phyloP scores from a whole-genome alignment of 1,139 yeast genomes.

The Arxiozyma bovina region DNA sequence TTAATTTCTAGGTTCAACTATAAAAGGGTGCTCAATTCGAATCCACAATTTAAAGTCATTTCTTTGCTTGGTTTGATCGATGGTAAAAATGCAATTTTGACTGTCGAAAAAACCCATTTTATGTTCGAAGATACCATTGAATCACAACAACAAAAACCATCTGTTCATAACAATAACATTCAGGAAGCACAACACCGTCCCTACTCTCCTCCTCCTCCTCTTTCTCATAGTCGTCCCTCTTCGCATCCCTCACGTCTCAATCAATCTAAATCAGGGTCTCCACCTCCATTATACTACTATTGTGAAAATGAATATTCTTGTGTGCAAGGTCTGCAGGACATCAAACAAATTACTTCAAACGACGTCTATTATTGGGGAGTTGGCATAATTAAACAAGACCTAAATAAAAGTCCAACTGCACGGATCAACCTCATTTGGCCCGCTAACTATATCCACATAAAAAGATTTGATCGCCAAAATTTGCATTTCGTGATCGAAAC shows the following conservation, averaged over 20 bases:
- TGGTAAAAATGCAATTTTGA: constrained; percentile 54
- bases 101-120: constrained; percentile 67
- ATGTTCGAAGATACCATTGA: constrained; percentile 20
- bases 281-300: constrained; percentile 22
- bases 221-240: background rate
- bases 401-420: constrained; percentile 47
- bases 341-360: constrained; percentile 50
- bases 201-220: background rate
- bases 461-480: constrained; percentile 55
- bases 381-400: constrained; percentile 41
- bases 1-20: constrained; percentile 34
- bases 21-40: constrained; percentile 39
- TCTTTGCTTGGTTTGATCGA: constrained; percentile 60
- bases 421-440: constrained; percentile 79
- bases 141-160: constrained; percentile 6
- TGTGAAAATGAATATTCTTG: constrained; percentile 28
- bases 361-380: constrained; percentile 83
- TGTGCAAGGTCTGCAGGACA: constrained; percentile 32
- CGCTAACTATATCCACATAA: constrained; percentile 78
- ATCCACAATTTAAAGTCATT: constrained; percentile 57
- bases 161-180: too few species aligned
- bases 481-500: constrained; percentile 65
- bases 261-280: background rate
- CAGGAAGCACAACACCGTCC: too few species aligned
- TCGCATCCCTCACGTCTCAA: background rate